Evolutionary conservation across 768 basidiomycete genomes (phyloP).

Genomic region (Sistotremastrum niveocremeum): DNA sequence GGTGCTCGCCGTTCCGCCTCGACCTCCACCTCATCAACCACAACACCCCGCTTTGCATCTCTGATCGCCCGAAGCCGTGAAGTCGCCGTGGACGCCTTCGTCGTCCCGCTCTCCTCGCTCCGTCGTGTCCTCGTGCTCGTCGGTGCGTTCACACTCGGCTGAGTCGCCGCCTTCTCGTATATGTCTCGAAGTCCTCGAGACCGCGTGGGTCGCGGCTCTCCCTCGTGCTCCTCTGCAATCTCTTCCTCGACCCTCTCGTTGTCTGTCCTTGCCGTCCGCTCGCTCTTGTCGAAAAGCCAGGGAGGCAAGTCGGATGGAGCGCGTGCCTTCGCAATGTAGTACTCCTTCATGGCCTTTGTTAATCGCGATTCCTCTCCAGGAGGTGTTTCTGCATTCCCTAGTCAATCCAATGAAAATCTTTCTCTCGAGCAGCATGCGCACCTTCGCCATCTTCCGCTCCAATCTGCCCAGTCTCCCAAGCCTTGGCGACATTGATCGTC

Average conservation of each 20-base stretch:
- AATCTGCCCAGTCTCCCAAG: constrained; percentile 33
- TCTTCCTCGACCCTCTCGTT: constrained; percentile 8
- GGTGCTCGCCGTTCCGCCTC: background rate
- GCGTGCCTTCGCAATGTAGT: constrained; percentile 48
- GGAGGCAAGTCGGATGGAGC: constrained; percentile 43
- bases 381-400: constrained; percentile 26
- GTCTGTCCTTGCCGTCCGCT: constrained; percentile 21
- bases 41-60: constrained; percentile 30
- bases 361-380: constrained; percentile 47
- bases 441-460: constrained; percentile 31
- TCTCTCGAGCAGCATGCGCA: constrained; percentile 7
- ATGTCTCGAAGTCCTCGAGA: constrained; percentile 23
- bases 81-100: constrained; percentile 23
- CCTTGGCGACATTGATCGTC: constrained; percentile 43
- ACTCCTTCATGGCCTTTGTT: constrained; percentile 52
- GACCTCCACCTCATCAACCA: constrained; percentile 4
- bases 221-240: constrained; percentile 1
- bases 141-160: constrained; percentile 5
- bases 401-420: background rate
- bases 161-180: constrained; percentile 20
- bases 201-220: constrained; percentile 7
- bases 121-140: constrained; percentile 7
- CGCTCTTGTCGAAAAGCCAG: constrained; percentile 51
- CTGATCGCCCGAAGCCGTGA: constrained; percentile 38
- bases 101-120: constrained; percentile 8